These are phyloP conservation scores for Taiwanofungus camphoratus DNA, from an alignment of 1,284 basidiomycete genomes.

Conservation along the genomic window DNA sequence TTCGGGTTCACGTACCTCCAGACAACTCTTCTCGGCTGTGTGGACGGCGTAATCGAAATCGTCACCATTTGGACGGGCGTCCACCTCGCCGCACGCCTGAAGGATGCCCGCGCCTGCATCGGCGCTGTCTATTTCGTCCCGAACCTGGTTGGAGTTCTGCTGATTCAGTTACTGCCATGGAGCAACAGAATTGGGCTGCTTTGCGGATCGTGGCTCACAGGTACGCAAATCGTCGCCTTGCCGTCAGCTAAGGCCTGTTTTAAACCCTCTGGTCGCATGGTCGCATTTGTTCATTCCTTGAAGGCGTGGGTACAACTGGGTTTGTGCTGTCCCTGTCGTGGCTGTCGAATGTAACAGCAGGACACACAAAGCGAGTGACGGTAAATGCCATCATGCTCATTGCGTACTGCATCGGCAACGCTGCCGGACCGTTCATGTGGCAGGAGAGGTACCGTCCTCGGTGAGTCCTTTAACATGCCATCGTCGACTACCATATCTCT, in stretches of 20 bases:
- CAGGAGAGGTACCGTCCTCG: slow-evolving; percentile 54
- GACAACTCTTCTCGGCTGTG: slow-evolving; percentile 63
- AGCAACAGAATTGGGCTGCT: slow-evolving; percentile 53
- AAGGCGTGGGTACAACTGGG: slow-evolving; percentile 60
- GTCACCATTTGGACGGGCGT: slow-evolving; percentile 55
- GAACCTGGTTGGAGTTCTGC: slow-evolving; percentile 48
- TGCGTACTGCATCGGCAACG: slow-evolving; percentile 62
- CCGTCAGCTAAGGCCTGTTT: too few species aligned
- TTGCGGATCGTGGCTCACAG: slow-evolving; percentile 53
- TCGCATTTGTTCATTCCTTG: too few species aligned
- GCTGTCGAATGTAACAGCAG: slow-evolving; percentile 59
- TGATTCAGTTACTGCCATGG: slow-evolving; percentile 60
- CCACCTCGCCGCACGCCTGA: slow-evolving; percentile 44
- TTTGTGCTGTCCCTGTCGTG: slow-evolving; percentile 66
- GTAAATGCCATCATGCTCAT: slow-evolving; percentile 62
- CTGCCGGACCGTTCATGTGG: slow-evolving; percentile 71
- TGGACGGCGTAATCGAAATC: slow-evolving; percentile 62
- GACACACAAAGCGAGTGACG: slow-evolving; percentile 65
- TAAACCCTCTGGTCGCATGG: too few species aligned
- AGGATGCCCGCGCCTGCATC: slow-evolving; percentile 54
- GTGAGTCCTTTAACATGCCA: slow-evolving; percentile 24
- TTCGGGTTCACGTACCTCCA: slow-evolving; percentile 60
- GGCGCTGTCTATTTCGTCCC: slow-evolving; percentile 53
- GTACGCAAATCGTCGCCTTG: slow-evolving; percentile 41
- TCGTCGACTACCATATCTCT: neutral